Conservation (phyloP, 176 grass and related monocot species). For the Oryza coarctata region DNA sequence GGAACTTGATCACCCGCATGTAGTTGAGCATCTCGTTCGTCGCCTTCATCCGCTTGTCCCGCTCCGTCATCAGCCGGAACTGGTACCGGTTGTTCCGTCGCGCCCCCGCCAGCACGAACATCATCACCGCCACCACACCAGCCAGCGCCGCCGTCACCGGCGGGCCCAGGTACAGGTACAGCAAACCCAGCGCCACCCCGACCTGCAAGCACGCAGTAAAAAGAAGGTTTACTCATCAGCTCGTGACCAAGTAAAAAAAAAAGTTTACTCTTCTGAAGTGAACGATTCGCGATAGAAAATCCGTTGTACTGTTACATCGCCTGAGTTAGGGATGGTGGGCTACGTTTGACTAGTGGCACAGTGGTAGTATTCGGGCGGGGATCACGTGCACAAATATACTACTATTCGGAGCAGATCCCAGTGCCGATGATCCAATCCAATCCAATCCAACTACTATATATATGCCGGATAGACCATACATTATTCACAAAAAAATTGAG, state of each 20-base stretch:
- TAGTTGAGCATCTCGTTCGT: constrained; percentile 96
- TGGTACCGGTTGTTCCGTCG: constrained; percentile 93
- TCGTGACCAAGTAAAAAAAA: neutral
- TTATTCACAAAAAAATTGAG: no score
- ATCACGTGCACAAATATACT: neutral
- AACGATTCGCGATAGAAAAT: no score
- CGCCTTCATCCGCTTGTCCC: constrained; percentile 92
- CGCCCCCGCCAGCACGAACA: constrained; percentile 62
- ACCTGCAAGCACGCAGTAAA: constrained; percentile 35
- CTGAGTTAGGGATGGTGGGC: neutral
- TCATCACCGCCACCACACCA: constrained; percentile 57
- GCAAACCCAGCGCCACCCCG: constrained; percentile 53
- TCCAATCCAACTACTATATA: no score
- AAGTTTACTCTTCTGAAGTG: no score
- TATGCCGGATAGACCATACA: no score
- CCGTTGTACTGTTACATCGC: neutral
- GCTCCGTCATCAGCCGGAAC: constrained; percentile 76
- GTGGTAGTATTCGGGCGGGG: no score
- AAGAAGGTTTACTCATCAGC: no score
- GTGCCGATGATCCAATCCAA: neutral
- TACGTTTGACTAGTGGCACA: neutral
- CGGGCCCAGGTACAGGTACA: constrained; percentile 74
- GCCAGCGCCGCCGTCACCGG: constrained; percentile 73
- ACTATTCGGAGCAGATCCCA: neutral
- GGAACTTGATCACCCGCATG: constrained; percentile 99